These are phyloP conservation scores for Dipodascopsis uninucleata DNA, from an alignment of 805 yeast genomes.

Conservation along the genomic window DNA sequence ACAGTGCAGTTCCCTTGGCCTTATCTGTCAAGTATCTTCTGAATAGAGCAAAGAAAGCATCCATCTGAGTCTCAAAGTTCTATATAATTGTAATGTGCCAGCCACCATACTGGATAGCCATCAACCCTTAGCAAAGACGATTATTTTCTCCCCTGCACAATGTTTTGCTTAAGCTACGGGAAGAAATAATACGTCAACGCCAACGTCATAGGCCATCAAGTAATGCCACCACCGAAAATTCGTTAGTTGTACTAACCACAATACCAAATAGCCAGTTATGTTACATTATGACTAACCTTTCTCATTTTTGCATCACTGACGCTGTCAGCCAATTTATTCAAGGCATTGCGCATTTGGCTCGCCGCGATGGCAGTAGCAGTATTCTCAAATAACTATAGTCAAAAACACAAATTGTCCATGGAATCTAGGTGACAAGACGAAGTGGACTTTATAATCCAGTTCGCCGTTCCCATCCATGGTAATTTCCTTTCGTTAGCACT, in stretches of 20 bases:
- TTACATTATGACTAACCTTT: slow-evolving; percentile 25
- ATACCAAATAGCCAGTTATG: neutral
- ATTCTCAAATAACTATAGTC: slow-evolving; percentile 62
- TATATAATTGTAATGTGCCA: slow-evolving; percentile 44
- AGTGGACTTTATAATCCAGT: too few relatives aligned
- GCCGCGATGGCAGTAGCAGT: slow-evolving; percentile 94
- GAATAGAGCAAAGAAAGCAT: slow-evolving; percentile 86
- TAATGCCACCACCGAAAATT: too few relatives aligned
- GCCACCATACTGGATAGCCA: too few relatives aligned
- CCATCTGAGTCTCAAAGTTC: slow-evolving; percentile 86
- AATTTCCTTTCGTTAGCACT: too few relatives aligned
- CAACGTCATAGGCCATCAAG: too few relatives aligned
- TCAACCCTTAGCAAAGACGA: too few relatives aligned
- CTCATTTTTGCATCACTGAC: slow-evolving; percentile 46
- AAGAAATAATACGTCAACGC: too few relatives aligned
- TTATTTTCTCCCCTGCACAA: too few relatives aligned
- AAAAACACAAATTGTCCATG: slow-evolving; percentile 47
- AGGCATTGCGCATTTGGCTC: slow-evolving; percentile 93
- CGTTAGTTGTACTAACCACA: slow-evolving; percentile 16
- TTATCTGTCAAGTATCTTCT: slow-evolving; percentile 88
- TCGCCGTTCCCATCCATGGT: too few relatives aligned
- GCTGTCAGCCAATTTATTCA: slow-evolving; percentile 85
- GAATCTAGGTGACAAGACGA: too few relatives aligned
- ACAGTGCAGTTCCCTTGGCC: slow-evolving; percentile 72
- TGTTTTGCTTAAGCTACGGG: too few relatives aligned